Evolutionary conservation across 1,284 basidiomycete species (phyloP).

Genomic region (Trichosporon faecale): DNA sequence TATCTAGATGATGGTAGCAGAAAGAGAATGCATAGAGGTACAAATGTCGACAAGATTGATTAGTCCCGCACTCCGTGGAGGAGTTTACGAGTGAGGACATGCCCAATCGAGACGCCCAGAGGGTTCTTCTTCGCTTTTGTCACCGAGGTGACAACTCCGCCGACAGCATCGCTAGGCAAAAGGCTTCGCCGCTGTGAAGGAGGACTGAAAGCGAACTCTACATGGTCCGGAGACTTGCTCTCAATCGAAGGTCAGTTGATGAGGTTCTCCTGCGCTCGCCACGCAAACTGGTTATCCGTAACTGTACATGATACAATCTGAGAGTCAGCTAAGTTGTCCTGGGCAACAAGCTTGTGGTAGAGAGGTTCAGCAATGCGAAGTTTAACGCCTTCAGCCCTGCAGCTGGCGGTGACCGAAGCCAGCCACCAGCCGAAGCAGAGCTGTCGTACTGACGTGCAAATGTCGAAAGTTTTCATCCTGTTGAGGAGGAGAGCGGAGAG

Average conservation of each 20-base stretch:
- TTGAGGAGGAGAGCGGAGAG: conserved; percentile 12
- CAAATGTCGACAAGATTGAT: conserved; percentile 43
- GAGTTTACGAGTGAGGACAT: conserved; percentile 36
- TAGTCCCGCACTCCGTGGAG: conserved; percentile 43
- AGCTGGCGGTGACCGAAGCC: conserved; percentile 12
- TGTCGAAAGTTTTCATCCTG: conserved; percentile 36
- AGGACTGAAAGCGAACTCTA: conserved; percentile 37
- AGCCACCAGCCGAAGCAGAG: conserved; percentile 2
- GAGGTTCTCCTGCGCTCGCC: background rate
- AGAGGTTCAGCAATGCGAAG: conserved; percentile 36
- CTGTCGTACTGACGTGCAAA: conserved; percentile 47
- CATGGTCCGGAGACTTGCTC: background rate
- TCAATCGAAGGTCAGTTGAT: background rate
- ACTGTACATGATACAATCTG: background rate
- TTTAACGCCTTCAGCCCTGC: conserved; percentile 33
- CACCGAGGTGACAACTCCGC: conserved; percentile 23
- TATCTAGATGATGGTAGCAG: background rate
- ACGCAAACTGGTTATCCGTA: background rate
- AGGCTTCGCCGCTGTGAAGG: conserved; percentile 36
- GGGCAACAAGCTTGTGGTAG: background rate
- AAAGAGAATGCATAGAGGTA: conserved; percentile 12
- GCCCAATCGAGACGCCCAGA: conserved; percentile 39
- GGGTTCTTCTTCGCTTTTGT: conserved; percentile 10
- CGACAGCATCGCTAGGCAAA: conserved; percentile 35
- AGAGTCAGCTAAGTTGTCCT: background rate